Evolutionary conservation across 352 stramenopile genomes (phyloP), one percentile per base, ranked within the genome.

Genomic region (Phytopythium vexans): DNA sequence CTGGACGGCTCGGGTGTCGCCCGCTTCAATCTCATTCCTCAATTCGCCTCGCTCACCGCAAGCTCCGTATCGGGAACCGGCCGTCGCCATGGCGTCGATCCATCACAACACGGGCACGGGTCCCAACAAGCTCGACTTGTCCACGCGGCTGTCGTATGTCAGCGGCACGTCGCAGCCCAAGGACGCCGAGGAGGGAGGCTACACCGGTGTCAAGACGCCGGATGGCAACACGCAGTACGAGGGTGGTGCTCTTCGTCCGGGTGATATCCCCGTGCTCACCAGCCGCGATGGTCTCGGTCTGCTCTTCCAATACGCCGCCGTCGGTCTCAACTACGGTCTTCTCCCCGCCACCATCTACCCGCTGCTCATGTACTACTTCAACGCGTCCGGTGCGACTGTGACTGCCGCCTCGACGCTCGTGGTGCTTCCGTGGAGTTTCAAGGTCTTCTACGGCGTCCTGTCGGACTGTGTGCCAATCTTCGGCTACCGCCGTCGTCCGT

Each of bases 401-500:
- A 60, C 71, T 21, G 58, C 69, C 38, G 69, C 69, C 27, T 32
- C 38, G 9, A 60, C 54, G 43, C 57, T 77, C 0, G 39, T 75
- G n/a, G n/a, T n/a, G n/a, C n/a, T n/a, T n/a, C n/a, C n/a, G n/a
- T n/a, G n/a, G n/a, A n/a, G n/a, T n/a, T n/a, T n/a, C n/a, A n/a
- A n/a, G n/a, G n/a, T n/a, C n/a, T n/a, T n/a, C n/a, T n/a, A n/a
- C n/a, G n/a, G n/a, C n/a, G n/a, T n/a, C n/a, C n/a, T n/a, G n/a
- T n/a, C n/a, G n/a, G n/a, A n/a, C n/a, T n/a, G n/a, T n/a, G n/a
- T n/a, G n/a, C n/a, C n/a, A n/a, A n/a, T n/a, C n/a, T n/a, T n/a
- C n/a, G n/a, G n/a, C n/a, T 85, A 83, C 57, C 74, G 77, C 36
- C 73, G 77, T 47, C 72, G 71, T 14, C 68, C 71, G 11, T 88